Evolutionary conservation across 805 yeast species (phyloP).

Genomic region (Pichia occidentalis): DNA sequence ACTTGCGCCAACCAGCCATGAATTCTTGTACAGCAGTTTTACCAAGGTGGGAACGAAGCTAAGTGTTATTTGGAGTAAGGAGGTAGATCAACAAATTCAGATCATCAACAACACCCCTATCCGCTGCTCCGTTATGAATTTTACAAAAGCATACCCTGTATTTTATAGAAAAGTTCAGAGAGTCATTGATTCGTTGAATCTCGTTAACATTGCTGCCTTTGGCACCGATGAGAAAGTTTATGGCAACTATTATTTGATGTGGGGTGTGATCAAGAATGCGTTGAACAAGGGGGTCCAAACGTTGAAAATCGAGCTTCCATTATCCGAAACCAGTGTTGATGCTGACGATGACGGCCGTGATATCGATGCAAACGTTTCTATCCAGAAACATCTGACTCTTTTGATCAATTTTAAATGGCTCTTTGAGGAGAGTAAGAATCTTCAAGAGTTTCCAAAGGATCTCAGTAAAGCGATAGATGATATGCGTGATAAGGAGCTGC

Average conservation of each 20-base stretch:
- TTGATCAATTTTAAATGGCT: conserved; percentile 51
- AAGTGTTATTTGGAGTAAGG: conserved; percentile 50
- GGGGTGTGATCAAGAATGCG: conserved; percentile 19
- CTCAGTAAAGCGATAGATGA: conserved; percentile 28
- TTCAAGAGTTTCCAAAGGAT: conserved; percentile 17
- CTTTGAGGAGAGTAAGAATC: conserved; percentile 34
- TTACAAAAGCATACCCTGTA: conserved; percentile 42
- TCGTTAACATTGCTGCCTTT: conserved; percentile 12
- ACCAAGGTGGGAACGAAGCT: conserved; percentile 47
- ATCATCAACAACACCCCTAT: conserved; percentile 28
- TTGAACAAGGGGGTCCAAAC: conserved; percentile 10
- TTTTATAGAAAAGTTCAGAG: conserved; percentile 37
- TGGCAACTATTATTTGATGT: conserved; percentile 19
- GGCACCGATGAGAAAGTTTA: conserved; percentile 16
- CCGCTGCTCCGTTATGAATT: conserved; percentile 32
- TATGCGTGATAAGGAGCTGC: conserved; percentile 28
- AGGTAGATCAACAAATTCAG: conserved; percentile 47
- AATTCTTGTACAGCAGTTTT: conserved; percentile 47
- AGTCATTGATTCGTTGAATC: conserved; percentile 16
- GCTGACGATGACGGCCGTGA: conserved; percentile 1
- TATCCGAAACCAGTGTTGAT: background rate
- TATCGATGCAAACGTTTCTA: conserved; percentile 12
- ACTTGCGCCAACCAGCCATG: conserved; percentile 52
- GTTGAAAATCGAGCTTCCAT: conserved; percentile 8
- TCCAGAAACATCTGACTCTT: conserved; percentile 32